Evolutionary conservation across 1,139 yeast genomes (phyloP), one percentile per base, ranked within the genome.

Genomic region (Debaryomyces fabryi): DNA sequence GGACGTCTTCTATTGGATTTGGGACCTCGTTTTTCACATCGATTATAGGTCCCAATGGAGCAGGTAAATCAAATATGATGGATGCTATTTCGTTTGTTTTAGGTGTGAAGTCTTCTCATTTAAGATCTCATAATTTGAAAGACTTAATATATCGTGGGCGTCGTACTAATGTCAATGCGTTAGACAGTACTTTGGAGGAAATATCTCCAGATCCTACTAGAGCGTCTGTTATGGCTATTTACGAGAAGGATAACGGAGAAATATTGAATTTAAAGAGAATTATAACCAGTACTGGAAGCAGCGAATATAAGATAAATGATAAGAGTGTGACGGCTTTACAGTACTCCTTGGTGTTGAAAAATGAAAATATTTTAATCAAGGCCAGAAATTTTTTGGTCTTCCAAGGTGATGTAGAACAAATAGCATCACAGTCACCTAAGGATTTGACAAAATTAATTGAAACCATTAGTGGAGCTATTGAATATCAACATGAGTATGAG

Each of bases 11-110:
- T 8, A 82, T 93, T 18, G 96, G 95, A 2, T 87, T 92, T 65
- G 98, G 96, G 1, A 75, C 83, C 6, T 82, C 96, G 1, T 79
- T 79, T 54, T 93, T 95, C 70, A 89, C 96, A 1, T 87, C 96
- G 42, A 89, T 93, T 52, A 88, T 95, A 50, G 99, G 99, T 1
- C 98, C 99, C 13, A 95, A 95, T 76, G 99, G 99, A 15, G 88
- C 97, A 1, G 99, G 99, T 12, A 93, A 93, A 71, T 88, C 96
- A 42, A 93, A 93, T 62, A 86, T 92, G 92, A 92, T 92, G 98
- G 98, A 92, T 65, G 98, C 98, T 40, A 91, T 92, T 15, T 90
- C 97, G 2, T 93, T 93, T 64, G 99, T 93, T 12, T 76, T 95
- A 32, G 99, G 99, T 18, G 84, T 93, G 45, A 76, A 87, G 58